A percentile compares a stretch with the other conserved stretches of the same genome.
These are phyloP conservation scores for Aspergillus cristatus DNA, from an alignment of 495 filamentous ascomycete species.

Conservation along the genomic window DNA sequence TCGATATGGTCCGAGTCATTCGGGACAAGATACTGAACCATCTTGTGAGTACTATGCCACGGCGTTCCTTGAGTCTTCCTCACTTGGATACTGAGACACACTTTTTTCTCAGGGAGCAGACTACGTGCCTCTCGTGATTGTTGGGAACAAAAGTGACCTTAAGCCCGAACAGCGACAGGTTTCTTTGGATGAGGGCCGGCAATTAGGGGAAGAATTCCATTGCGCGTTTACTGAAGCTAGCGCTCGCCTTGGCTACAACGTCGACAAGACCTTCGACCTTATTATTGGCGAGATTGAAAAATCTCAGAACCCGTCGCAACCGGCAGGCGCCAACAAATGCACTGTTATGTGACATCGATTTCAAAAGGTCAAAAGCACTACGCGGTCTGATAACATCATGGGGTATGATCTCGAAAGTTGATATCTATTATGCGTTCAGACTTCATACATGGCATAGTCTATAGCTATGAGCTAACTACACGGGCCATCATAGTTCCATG, in stretches of 20 bases:
- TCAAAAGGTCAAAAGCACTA: no score
- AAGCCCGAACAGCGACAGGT: slow-evolving; percentile 91
- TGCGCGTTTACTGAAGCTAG: slow-evolving; percentile 94
- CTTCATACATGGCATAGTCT: no score
- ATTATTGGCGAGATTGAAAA: slow-evolving; percentile 96
- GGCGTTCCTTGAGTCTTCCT: no score
- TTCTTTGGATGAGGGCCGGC: slow-evolving; percentile 68
- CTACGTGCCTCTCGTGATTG: slow-evolving; percentile 83
- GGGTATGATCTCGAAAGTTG: no score
- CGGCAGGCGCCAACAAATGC: slow-evolving; percentile 71
- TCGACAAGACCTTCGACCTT: slow-evolving; percentile 83
- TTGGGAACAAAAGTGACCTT: slow-evolving; percentile 95
- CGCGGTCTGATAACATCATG: no score
- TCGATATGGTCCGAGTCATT: slow-evolving; percentile 93
- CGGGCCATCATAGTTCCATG: no score
- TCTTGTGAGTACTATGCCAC: slow-evolving; percentile 49
- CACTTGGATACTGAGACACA: background rate
- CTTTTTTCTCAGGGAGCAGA: slow-evolving; percentile 73
- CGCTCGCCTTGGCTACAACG: slow-evolving; percentile 89
- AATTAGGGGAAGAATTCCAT: slow-evolving; percentile 72
- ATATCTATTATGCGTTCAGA: no score
- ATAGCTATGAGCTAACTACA: no score
- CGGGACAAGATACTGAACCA: slow-evolving; percentile 97
- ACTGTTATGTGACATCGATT: slow-evolving; percentile 59
- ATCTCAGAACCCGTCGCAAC: slow-evolving; percentile 79